Percentiles rank a stretch among this genome's conserved stretches.
Conservation (phyloP, 2,329 filamentous ascomycete species). For the Dactylellina drechsleri region DNA sequence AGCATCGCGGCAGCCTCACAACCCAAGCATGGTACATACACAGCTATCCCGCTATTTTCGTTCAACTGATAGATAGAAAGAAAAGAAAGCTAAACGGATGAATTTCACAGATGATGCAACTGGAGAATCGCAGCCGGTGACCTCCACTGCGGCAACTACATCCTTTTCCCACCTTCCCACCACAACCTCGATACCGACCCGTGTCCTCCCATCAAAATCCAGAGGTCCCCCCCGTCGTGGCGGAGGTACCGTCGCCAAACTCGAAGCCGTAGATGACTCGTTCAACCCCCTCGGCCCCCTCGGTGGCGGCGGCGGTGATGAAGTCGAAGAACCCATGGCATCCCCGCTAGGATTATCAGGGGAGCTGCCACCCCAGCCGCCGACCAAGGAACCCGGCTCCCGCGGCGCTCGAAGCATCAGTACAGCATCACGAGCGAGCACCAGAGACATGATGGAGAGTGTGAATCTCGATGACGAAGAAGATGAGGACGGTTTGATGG, state of each 20-base stretch:
- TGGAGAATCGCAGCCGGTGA: constrained; percentile 16
- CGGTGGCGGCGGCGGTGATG: constrained; percentile 63
- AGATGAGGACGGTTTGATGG: constrained; percentile 62
- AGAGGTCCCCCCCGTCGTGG: constrained; percentile 67
- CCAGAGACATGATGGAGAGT: constrained; percentile 70
- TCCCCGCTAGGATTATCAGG: constrained; percentile 58
- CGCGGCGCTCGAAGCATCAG: constrained; percentile 65
- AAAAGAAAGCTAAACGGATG: constrained; percentile 3
- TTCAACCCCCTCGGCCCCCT: constrained; percentile 80
- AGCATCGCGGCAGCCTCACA: constrained; percentile 6
- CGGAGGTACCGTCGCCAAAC: constrained; percentile 78
- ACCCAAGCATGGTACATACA: constrained; percentile 39
- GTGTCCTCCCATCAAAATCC: constrained; percentile 48
- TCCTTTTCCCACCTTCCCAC: constrained; percentile 17
- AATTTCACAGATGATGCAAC: constrained; percentile 25
- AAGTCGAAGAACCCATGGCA: constrained; percentile 56
- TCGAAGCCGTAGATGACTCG: constrained; percentile 80
- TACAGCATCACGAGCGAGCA: constrained; percentile 64
- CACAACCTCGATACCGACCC: constrained; percentile 47
- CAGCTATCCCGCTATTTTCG: background rate
- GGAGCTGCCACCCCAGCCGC: constrained; percentile 74
- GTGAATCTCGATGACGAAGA: constrained; percentile 76
- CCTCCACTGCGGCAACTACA: constrained; percentile 8
- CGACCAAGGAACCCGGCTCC: constrained; percentile 73
- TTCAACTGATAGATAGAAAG: background rate